Percentiles rank a stretch among this genome's conserved stretches.
phyloP scores from a whole-genome alignment of 169 alveolate genomes.

The Plasmodium blacklocki region DNA sequence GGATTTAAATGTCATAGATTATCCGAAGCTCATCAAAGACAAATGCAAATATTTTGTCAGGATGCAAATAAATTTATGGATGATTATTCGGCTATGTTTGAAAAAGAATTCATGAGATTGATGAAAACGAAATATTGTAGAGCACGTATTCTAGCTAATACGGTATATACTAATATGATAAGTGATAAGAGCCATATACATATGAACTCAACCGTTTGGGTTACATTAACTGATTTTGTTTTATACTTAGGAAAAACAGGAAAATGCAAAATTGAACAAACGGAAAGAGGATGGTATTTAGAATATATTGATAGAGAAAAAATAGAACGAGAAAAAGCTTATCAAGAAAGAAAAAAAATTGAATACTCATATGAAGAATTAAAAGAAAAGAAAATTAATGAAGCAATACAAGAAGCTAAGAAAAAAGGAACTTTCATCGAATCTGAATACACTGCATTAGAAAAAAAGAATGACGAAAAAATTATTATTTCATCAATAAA shows the following conservation, averaged over 20 bases:
- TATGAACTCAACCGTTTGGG: conserved; percentile 97
- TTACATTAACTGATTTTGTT: conserved; percentile 91
- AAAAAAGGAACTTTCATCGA: conserved; percentile 63
- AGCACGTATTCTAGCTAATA: conserved; percentile 90
- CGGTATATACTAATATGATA: conserved; percentile 92
- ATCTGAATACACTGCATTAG: conserved; percentile 63
- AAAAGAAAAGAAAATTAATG: conserved; percentile 67
- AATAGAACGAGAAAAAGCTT: conserved; percentile 79
- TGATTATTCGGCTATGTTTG: conserved; percentile 93
- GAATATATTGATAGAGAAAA: conserved; percentile 92
- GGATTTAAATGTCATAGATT: conserved; percentile 95
- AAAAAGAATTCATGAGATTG: conserved; percentile 90
- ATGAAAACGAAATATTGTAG: conserved; percentile 90
- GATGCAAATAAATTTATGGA: conserved; percentile 93
- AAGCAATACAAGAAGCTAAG: conserved; percentile 72
- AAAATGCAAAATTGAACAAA: conserved; percentile 92
- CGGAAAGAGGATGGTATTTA: conserved; percentile 94
- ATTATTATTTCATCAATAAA: conserved; percentile 58
- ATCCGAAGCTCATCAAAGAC: conserved; percentile 94
- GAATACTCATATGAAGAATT: conserved; percentile 69
- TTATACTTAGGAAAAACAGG: conserved; percentile 93
- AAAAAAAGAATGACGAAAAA: conserved; percentile 47
- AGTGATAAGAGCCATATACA: conserved; percentile 94
- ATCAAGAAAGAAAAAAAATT: conserved; percentile 61
- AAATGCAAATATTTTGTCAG: conserved; percentile 93